phyloP scores from a whole-genome alignment of 2,329 filamentous ascomycete genomes.

The Xylariales sp. region DNA sequence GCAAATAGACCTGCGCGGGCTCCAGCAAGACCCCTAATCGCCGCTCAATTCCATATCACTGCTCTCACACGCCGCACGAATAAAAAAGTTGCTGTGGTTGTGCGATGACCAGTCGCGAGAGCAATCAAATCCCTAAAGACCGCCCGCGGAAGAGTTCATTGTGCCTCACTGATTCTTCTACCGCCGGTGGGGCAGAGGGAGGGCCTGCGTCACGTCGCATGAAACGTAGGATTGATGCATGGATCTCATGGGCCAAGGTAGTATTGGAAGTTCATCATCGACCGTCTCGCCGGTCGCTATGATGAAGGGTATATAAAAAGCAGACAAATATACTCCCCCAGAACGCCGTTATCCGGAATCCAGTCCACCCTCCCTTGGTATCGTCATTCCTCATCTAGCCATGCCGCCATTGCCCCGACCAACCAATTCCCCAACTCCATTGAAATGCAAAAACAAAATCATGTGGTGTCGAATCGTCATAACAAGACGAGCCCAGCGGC shows the following conservation, averaged over 20 bases:
- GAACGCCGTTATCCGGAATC: conserved; percentile 32
- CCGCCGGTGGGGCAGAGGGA: conserved; percentile 3
- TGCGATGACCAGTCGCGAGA: neutral
- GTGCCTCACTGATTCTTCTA: neutral
- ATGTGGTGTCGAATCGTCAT: conserved; percentile 36
- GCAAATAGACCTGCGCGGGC: conserved; percentile 10
- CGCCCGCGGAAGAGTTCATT: neutral
- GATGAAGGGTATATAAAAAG: conserved; percentile 36
- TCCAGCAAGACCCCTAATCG: neutral
- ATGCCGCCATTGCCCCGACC: conserved; percentile 4
- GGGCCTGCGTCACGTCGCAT: conserved; percentile 20
- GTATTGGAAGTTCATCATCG: conserved; percentile 27
- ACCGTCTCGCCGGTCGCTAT: conserved; percentile 27
- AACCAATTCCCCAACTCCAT: conserved; percentile 37
- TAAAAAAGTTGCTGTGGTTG: neutral
- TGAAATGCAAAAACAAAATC: conserved; percentile 38
- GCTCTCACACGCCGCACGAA: neutral
- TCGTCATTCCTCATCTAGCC: conserved; percentile 20
- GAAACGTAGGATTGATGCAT: conserved; percentile 28
- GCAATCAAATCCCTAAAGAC: neutral
- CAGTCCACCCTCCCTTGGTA: conserved; percentile 11
- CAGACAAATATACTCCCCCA: conserved; percentile 29
- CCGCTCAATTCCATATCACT: neutral
- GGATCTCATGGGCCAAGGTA: conserved; percentile 7
- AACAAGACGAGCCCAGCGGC: conserved; percentile 48